Conservation (phyloP, 1,284 basidiomycete genomes). For the Vanrija humicola region DNA sequence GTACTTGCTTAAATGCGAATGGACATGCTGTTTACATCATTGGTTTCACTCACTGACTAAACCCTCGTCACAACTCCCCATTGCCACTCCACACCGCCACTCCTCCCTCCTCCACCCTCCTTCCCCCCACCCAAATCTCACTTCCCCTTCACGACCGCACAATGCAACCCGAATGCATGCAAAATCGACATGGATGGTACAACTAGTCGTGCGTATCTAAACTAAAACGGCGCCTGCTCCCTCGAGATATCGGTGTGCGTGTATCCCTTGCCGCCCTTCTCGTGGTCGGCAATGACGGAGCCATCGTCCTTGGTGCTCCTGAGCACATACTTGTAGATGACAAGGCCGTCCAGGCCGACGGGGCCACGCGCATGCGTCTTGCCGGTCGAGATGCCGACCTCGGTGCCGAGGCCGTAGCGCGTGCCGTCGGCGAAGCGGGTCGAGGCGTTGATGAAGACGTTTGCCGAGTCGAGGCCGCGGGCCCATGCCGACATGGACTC, state of each 20-base stretch:
- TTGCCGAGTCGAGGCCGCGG: constrained; percentile 82
- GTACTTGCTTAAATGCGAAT: no score
- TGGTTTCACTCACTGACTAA: no score
- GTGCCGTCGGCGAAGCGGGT: constrained; percentile 97
- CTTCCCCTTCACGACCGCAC: no score
- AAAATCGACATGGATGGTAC: no score
- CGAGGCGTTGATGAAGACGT: constrained; percentile 89
- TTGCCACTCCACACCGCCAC: no score
- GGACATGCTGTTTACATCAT: no score
- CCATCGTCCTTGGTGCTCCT: constrained; percentile 66
- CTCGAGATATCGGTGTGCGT: constrained; percentile 59
- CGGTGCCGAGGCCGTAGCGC: constrained; percentile 93
- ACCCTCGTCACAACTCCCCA: no score
- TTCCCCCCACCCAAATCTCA: no score
- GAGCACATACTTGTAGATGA: constrained; percentile 92
- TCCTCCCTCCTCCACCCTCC: no score
- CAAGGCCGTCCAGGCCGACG: constrained; percentile 89
- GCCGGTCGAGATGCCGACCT: constrained; percentile 96
- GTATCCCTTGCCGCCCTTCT: constrained; percentile 61
- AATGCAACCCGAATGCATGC: no score
- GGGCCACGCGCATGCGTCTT: constrained; percentile 95
- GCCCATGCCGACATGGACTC: constrained; percentile 69
- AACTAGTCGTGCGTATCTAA: no score
- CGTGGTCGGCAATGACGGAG: constrained; percentile 69
- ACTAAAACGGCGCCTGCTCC: constrained; percentile 35